Evolutionary conservation across 176 grass and related monocot species (phyloP).

Genomic region (Musa itinerans): DNA sequence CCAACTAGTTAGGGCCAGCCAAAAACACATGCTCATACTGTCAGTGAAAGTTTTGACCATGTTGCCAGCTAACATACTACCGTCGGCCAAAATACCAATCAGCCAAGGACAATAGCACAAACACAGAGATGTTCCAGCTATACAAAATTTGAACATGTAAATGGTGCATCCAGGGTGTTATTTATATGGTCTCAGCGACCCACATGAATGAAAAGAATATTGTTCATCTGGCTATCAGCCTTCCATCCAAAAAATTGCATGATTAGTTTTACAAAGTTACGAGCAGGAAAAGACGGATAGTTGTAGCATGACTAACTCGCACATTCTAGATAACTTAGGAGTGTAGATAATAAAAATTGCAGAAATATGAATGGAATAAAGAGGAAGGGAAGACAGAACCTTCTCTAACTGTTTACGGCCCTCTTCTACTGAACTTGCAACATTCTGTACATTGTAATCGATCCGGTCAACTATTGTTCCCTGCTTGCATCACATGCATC

Average conservation of each 20-base stretch:
- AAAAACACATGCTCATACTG: not conserved
- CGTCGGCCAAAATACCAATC: not conserved
- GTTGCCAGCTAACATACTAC: not conserved
- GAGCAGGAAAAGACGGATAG: not conserved
- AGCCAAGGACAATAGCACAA: too few relatives aligned
- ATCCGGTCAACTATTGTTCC: conserved; percentile 17
- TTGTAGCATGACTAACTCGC: not conserved
- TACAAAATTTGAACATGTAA: too few relatives aligned
- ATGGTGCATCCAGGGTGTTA: too few relatives aligned
- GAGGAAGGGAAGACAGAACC: conserved; percentile 29
- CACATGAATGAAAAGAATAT: too few relatives aligned
- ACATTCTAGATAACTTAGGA: not conserved
- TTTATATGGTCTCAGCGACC: too few relatives aligned
- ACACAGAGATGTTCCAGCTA: too few relatives aligned
- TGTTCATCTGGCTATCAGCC: not conserved
- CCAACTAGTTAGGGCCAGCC: not conserved
- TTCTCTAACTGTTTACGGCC: conserved; percentile 85
- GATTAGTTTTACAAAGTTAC: not conserved
- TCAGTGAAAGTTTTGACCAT: not conserved
- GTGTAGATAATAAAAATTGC: not conserved
- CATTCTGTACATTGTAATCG: conserved; percentile 50
- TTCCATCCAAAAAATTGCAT: not conserved
- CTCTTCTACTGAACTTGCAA: conserved; percentile 33
- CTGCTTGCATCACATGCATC: conserved; percentile 9
- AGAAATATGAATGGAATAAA: not conserved